Evolutionary conservation across 2,329 filamentous ascomycete genomes (phyloP), one percentile per base, ranked within the genome.

Genomic region (Sphaerulina vaccinii): DNA sequence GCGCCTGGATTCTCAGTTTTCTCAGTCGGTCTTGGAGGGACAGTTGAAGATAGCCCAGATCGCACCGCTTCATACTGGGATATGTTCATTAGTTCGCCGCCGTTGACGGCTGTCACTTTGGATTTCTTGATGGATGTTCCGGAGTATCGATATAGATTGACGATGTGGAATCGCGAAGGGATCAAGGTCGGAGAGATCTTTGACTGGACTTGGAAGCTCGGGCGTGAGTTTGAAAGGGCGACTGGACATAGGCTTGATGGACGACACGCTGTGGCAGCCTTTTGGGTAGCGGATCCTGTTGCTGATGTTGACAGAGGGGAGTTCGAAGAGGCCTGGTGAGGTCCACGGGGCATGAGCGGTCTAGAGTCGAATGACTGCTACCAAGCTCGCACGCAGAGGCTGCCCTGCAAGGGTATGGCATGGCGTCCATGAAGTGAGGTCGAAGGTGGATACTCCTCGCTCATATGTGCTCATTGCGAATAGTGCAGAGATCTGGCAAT

Each of bases 181-280:
- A 23, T 56, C 7, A 56, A 23, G 16, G 46, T 52, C 11, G 53
- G 53, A 15, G 53, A 56, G 23, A 10, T 56, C 32, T 49, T 48
- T 16, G 53, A 56, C 9, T 52, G 53, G 49, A 56, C 49, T 1
- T 56, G 50, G 49, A 56, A 29, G n/a, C 27, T 56, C 13, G 44
- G 44, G 5, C 16, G 33, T 13, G 13, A 38, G n/a, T 47, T 38
- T 19, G 44, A 47, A 13, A 47, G 35, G 32, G 18, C 44, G 22
- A 37, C 22, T 6, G 44, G 44, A n/a, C 21, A 27, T 2, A 24
- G 21, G 22, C 15, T 47, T 19, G 35, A 24, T 21, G 44, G 35
- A 15, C 33, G 44, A 36, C 37, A 38, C 9, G 35, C 33, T 3
- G 44, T 47, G n/a, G 44, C 44, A 35, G 24, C 29, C 1, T 47